Conservation (phyloP, 805 yeast genomes). For the Suhomyces sp. region DNA sequence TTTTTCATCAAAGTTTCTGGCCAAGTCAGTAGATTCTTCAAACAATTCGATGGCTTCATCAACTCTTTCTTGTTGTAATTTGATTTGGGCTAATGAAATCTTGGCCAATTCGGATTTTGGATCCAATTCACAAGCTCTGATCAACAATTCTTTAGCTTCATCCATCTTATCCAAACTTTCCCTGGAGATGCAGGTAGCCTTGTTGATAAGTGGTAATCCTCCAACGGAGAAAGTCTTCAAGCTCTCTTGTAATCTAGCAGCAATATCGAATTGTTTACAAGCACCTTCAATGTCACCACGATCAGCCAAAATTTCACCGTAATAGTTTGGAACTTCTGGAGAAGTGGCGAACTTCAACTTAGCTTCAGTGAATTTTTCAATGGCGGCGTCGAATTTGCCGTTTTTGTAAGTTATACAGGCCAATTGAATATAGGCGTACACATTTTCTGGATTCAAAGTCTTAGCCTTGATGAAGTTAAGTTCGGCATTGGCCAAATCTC, state of each 20-base stretch:
- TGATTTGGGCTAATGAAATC: conserved; percentile 87
- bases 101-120: conserved; percentile 88
- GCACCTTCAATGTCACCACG: conserved; percentile 72
- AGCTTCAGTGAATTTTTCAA: conserved; percentile 65
- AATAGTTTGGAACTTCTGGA: conserved; percentile 92
- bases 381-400: conserved; percentile 59
- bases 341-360: conserved; percentile 75
- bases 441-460: conserved; percentile 69
- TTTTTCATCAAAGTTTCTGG: conserved; percentile 84
- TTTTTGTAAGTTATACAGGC: conserved; percentile 90
- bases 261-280: conserved; percentile 77
- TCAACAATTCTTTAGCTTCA: conserved; percentile 64
- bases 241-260: conserved; percentile 77
- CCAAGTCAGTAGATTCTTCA: conserved; percentile 77
- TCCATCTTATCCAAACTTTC: conserved; percentile 47
- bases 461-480: conserved; percentile 74
- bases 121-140: conserved; percentile 77
- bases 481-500: conserved; percentile 71
- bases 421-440: conserved; percentile 84
- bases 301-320: conserved; percentile 90
- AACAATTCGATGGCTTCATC: conserved; percentile 80
- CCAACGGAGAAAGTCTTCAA: conserved; percentile 73
- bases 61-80: conserved; percentile 77
- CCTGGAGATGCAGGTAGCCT: conserved; percentile 71
- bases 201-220: conserved; percentile 85